Evolutionary conservation across 495 filamentous ascomycete genomes (phyloP), one percentile per base, ranked within the genome.

Genomic region (Xylaria castorea): DNA sequence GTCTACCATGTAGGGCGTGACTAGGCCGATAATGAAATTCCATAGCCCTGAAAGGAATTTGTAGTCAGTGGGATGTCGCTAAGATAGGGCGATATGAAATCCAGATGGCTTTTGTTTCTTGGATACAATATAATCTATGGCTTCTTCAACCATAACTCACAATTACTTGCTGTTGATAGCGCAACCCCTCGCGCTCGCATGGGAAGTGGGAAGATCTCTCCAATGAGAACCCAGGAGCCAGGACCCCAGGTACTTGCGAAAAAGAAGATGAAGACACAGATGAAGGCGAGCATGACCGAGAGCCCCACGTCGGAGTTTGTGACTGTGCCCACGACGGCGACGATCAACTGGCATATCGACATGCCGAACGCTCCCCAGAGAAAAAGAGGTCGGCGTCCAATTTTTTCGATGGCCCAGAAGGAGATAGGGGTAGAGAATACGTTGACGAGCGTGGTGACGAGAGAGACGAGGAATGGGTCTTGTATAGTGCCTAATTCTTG

Each of bases 401-500:
- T 87, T 70, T 84, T 89, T 85, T 97, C 94, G 74, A 97, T 91
- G 51, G 92, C 90, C 77, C 85, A 94, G 87, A 97, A 95, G 25
- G 92, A 92, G 76, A 94, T 77, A 20, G 92, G 92, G 18, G 93
- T 97, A 68, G 92, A 94, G 78, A 80, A 83, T 48, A 97, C 93
- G 82, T 97, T 97, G 86, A 97, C 91, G 70, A 94, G 87, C 76
- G 92, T 95, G 72, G 91, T 93, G 83, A 97, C 87, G 76, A 97
- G 84, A 71, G 86, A 89, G 77, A 95, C 93, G 55, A 95, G 80
- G 88, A 97, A 97, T 62, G 91, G 87, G 84, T 94, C 89, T 48
- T 72, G 73, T 77, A 97, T 92, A 74, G 92, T 89, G 62, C 88
- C 86, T 3, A 91, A 91, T 40, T 91, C 85, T 80, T 89, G 81